Evolutionary conservation across 129 eudicot species (phyloP).

Genomic region (Kitagawia praeruptora): DNA sequence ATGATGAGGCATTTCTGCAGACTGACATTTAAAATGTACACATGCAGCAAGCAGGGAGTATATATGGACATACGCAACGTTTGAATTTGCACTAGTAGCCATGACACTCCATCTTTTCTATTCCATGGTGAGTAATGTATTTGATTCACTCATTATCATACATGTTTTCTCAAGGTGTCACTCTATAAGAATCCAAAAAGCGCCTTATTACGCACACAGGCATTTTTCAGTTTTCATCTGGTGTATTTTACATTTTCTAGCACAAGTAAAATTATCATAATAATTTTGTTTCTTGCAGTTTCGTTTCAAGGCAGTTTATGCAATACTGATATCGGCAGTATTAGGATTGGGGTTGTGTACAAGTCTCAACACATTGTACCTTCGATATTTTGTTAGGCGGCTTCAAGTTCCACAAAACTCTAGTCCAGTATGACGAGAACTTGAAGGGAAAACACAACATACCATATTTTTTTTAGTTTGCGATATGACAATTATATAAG

Average conservation of each 20-base stretch:
- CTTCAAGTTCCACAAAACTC: constrained; percentile 32
- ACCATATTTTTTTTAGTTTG: neutral
- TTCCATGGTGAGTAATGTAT: constrained; percentile 45
- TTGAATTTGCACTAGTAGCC: constrained; percentile 83
- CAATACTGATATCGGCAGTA: constrained; percentile 53
- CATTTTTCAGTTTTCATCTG: neutral
- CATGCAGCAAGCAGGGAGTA: constrained; percentile 79
- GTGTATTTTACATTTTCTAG: neutral
- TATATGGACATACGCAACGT: constrained; percentile 87
- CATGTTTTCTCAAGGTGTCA: neutral
- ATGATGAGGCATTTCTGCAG: constrained; percentile 4
- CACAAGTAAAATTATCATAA: neutral
- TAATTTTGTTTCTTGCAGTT: constrained; percentile 47
- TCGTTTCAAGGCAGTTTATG: constrained; percentile 50
- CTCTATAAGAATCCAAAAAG: neutral
- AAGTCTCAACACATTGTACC: constrained; percentile 45
- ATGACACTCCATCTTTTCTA: constrained; percentile 57
- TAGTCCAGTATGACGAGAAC: constrained; percentile 27
- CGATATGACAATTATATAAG: neutral
- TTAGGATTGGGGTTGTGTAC: constrained; percentile 60
- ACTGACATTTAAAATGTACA: constrained; percentile 7
- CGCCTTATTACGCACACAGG: neutral
- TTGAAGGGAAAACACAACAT: neutral
- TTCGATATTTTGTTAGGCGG: constrained; percentile 41
- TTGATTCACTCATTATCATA: neutral